These are phyloP conservation scores for Curvularia sp. DNA, from an alignment of 2,329 filamentous ascomycete species.

Conservation along the genomic window DNA sequence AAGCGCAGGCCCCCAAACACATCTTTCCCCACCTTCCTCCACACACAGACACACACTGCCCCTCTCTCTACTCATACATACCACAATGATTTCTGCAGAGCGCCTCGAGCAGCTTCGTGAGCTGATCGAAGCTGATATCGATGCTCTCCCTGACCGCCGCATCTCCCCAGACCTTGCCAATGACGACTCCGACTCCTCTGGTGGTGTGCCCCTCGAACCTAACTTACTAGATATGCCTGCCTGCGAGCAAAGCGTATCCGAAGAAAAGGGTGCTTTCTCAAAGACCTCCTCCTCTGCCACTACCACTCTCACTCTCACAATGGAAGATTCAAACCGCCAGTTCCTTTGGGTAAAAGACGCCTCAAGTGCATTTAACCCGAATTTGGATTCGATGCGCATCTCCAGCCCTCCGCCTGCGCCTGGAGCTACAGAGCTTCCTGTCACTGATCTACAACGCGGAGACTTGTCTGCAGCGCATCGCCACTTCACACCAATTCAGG, in stretches of 20 bases:
- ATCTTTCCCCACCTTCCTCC: neutral
- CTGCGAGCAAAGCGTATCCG: conserved; percentile 20
- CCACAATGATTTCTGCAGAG: conserved; percentile 31
- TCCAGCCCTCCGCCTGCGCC: conserved; percentile 9
- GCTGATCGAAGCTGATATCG: conserved; percentile 31
- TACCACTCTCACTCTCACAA: neutral
- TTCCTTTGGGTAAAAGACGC: conserved; percentile 34
- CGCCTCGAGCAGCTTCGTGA: conserved; percentile 36
- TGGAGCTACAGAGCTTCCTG: conserved; percentile 21
- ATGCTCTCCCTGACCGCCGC: conserved; percentile 35
- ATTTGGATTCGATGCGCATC: conserved; percentile 20
- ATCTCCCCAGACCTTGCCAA: conserved; percentile 14
- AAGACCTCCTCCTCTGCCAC: neutral
- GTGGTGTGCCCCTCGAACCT: conserved; percentile 32
- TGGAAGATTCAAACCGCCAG: conserved; percentile 26
- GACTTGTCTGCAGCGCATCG: conserved; percentile 44
- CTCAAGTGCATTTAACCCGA: conserved; percentile 37
- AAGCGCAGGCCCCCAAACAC: conserved; percentile 4
- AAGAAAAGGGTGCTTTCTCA: neutral
- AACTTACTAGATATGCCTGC: neutral
- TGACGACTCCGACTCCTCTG: conserved; percentile 19
- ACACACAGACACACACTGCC: neutral
- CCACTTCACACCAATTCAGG: conserved; percentile 53
- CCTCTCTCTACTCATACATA: neutral
- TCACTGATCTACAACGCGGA: conserved; percentile 33